Evolutionary conservation across 257 asterid species (phyloP).

Genomic region (Haberlea rhodopensis): DNA sequence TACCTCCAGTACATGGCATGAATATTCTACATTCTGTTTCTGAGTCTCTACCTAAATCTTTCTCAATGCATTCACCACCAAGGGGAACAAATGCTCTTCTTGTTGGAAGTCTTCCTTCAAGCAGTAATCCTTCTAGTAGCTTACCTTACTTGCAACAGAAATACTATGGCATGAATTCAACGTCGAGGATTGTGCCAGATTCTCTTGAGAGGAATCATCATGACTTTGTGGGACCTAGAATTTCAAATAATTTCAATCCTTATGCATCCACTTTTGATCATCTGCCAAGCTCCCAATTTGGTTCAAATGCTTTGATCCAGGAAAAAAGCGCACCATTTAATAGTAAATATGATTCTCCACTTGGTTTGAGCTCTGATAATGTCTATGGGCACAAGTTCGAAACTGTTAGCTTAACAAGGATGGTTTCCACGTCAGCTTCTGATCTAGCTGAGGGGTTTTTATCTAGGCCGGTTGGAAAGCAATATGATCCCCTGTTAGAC

Average conservation of each 20-base stretch:
- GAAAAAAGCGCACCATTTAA: constrained; percentile 39
- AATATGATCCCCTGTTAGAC: constrained; percentile 87
- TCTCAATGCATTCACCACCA: constrained; percentile 34
- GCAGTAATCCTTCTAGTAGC: constrained; percentile 32
- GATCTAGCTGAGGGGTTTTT: constrained; percentile 35
- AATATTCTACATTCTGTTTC: constrained; percentile 32
- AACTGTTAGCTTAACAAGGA: constrained; percentile 36
- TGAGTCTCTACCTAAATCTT: constrained; percentile 41
- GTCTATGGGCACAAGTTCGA: constrained; percentile 34
- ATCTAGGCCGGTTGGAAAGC: constrained; percentile 47
- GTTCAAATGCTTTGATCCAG: constrained; percentile 41
- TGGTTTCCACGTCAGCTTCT: constrained; percentile 36
- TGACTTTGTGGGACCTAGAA: constrained; percentile 46
- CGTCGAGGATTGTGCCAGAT: constrained; percentile 43
- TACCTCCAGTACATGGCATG: constrained; percentile 33
- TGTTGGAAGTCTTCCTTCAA: constrained; percentile 42
- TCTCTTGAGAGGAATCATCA: constrained; percentile 46
- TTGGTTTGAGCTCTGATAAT: constrained; percentile 40
- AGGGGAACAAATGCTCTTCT: constrained; percentile 39
- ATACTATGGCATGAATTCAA: constrained; percentile 41
- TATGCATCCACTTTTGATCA: constrained; percentile 67
- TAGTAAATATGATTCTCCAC: constrained; percentile 37
- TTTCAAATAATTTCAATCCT: constrained; percentile 58
- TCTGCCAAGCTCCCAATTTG: constrained; percentile 51
- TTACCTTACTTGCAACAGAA: constrained; percentile 38